Conservation (phyloP, 441 rosid species). For the Aleurites moluccanus region DNA sequence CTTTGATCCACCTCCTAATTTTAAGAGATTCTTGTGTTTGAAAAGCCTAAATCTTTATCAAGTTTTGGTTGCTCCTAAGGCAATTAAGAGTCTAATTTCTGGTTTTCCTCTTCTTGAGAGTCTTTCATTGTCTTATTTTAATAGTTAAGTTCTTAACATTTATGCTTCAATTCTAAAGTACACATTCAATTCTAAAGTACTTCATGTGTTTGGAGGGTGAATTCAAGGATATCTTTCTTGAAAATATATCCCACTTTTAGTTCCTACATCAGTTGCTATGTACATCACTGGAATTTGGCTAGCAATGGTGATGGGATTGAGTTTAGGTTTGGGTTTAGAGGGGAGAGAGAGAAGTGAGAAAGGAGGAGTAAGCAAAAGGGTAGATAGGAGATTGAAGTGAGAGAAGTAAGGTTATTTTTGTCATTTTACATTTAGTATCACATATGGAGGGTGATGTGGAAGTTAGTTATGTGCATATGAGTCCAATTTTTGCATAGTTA, state of each 20-base stretch:
- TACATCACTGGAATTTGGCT: slow-evolving; percentile 49
- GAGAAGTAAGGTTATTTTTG: no score
- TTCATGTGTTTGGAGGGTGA: slow-evolving; percentile 91
- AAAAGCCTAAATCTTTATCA: slow-evolving; percentile 77
- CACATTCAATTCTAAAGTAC: no score
- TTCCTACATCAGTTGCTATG: slow-evolving; percentile 73
- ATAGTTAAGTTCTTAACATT: slow-evolving; percentile 67
- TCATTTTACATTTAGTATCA: no score
- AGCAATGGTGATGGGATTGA: no score
- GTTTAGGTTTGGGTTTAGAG: no score
- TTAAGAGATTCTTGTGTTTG: slow-evolving; percentile 69
- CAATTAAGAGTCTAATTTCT: slow-evolving; percentile 67
- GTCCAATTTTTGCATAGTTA: no score
- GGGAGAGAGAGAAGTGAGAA: no score
- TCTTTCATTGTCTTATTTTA: slow-evolving; percentile 73
- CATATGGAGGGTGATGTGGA: no score
- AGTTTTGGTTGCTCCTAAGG: slow-evolving; percentile 72
- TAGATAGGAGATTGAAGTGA: no score
- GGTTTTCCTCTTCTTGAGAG: slow-evolving; percentile 81
- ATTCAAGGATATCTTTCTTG: slow-evolving; percentile 72
- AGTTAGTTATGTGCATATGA: no score
- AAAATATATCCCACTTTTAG: slow-evolving; percentile 68
- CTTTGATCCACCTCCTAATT: slow-evolving; percentile 67
- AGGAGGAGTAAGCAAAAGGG: no score
- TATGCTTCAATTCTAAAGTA: slow-evolving; percentile 77